Evolutionary conservation across 1,284 basidiomycete genomes (phyloP).

Genomic region (Cutaneotrichosporon curvatum): DNA sequence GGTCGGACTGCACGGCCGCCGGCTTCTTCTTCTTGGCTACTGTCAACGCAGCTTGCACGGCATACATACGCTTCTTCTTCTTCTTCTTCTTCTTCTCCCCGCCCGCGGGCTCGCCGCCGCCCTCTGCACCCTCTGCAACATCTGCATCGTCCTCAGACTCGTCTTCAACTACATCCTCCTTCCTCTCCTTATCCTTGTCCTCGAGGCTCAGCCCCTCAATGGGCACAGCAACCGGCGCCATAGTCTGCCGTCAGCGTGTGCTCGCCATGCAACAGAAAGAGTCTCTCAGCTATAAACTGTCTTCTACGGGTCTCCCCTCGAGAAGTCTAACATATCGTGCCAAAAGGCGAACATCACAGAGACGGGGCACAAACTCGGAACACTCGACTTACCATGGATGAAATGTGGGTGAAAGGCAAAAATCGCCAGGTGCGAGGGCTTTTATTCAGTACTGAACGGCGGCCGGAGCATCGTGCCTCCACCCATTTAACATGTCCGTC

Average conservation of each 20-base stretch:
- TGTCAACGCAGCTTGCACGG: background rate
- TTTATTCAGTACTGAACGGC: no score
- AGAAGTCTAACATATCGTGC: conserved; percentile 41
- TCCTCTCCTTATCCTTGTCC: conserved; percentile 31
- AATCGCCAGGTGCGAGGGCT: background rate
- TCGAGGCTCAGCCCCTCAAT: conserved; percentile 28
- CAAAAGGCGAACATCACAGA: conserved; percentile 21
- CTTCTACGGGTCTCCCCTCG: conserved; percentile 28
- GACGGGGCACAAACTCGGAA: background rate
- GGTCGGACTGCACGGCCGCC: conserved; percentile 66
- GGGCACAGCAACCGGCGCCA: conserved; percentile 31
- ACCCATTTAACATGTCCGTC: conserved; percentile 3
- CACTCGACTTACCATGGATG: background rate
- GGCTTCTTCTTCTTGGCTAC: conserved; percentile 65
- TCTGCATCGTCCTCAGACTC: conserved; percentile 31
- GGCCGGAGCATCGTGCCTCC: no score
- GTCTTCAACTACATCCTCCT: conserved; percentile 21
- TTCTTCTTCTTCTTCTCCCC: conserved; percentile 74
- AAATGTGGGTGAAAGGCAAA: background rate
- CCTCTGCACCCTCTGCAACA: conserved; percentile 39
- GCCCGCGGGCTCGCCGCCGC: conserved; percentile 29
- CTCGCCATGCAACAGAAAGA: no score
- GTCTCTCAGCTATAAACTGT: conserved; percentile 29
- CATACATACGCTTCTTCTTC: conserved; percentile 64
- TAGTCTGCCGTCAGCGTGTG: conserved; percentile 10